Evolutionary conservation across 805 yeast genomes (phyloP).

Genomic region (Kodamaea sagamina): DNA sequence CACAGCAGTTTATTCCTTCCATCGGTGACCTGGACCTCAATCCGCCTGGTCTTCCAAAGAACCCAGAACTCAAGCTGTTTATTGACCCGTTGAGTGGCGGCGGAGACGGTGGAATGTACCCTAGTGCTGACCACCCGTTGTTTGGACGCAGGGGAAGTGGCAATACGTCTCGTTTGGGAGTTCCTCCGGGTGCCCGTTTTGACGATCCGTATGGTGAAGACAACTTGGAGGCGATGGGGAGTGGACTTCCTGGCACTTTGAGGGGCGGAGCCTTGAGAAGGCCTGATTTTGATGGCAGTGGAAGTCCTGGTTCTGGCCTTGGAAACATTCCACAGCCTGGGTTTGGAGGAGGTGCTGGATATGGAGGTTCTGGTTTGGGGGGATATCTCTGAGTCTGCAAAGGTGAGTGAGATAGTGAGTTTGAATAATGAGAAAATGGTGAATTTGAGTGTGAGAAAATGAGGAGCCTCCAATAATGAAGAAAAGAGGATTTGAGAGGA

Average conservation of each 20-base stretch:
- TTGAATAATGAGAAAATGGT: too few species aligned
- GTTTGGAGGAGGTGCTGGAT: slow-evolving; percentile 10
- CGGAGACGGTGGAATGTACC: slow-evolving; percentile 51
- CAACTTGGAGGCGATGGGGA: slow-evolving; percentile 45
- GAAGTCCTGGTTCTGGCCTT: slow-evolving; percentile 13
- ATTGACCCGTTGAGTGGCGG: slow-evolving; percentile 41
- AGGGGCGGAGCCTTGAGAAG: slow-evolving; percentile 20
- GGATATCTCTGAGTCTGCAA: slow-evolving; percentile 8
- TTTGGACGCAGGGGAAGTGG: slow-evolving; percentile 34
- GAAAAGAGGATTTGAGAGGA: too few species aligned
- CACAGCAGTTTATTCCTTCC: slow-evolving; percentile 22
- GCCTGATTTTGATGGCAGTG: slow-evolving; percentile 4
- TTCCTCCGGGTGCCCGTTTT: slow-evolving; percentile 51
- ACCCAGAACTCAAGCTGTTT: slow-evolving; percentile 46
- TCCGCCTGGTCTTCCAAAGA: slow-evolving; percentile 44
- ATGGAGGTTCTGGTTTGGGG: slow-evolving; percentile 12
- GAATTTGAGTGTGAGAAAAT: too few species aligned
- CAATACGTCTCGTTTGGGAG: slow-evolving; percentile 32
- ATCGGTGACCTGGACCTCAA: slow-evolving; percentile 55
- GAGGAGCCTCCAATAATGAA: too few species aligned
- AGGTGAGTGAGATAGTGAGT: too few species aligned
- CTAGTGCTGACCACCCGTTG: slow-evolving; percentile 52
- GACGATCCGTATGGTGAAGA: slow-evolving; percentile 54
- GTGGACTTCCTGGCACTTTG: slow-evolving; percentile 47
- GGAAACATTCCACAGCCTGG: slow-evolving; percentile 11